Evolutionary conservation across 163 green algal species (phyloP).

Genomic region (Scenedesmus sp.): DNA sequence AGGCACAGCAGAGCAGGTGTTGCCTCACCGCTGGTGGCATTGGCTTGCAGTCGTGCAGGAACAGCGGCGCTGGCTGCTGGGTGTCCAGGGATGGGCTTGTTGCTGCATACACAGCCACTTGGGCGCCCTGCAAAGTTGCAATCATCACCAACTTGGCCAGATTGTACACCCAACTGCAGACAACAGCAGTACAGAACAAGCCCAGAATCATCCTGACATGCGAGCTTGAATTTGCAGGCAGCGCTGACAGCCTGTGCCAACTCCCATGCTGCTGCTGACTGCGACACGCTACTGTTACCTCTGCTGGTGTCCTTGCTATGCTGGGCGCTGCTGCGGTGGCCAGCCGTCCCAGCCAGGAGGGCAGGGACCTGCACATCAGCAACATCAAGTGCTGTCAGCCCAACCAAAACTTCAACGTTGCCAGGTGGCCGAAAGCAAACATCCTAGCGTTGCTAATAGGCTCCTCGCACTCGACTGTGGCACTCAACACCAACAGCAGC

Average conservation of each 20-base stretch:
- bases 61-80: background rate
- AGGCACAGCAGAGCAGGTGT: background rate
- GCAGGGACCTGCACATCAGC: slow-evolving; percentile 23
- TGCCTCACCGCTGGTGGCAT: background rate
- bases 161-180: background rate
- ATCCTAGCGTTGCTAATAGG: too few species aligned
- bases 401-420: too few species aligned
- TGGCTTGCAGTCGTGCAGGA: slow-evolving; percentile 50
- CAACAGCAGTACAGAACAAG: background rate
- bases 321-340: background rate
- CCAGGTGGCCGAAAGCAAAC: too few species aligned
- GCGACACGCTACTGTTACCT: background rate
- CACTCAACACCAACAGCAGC: too few species aligned
- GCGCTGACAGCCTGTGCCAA: too few species aligned
- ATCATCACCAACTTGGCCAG: background rate
- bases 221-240: too few species aligned
- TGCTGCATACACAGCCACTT: slow-evolving; percentile 38
- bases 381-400: background rate
- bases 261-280: background rate
- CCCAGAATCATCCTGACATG: too few species aligned
- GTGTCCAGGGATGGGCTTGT: background rate
- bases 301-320: slow-evolving; percentile 23
- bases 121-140: background rate
- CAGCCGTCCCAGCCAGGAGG: background rate
- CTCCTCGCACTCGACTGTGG: too few species aligned